Percentiles rank a stretch among this genome's conserved stretches.
phyloP scores from a whole-genome alignment of 208 protist species.

The Leishmania turanica region DNA sequence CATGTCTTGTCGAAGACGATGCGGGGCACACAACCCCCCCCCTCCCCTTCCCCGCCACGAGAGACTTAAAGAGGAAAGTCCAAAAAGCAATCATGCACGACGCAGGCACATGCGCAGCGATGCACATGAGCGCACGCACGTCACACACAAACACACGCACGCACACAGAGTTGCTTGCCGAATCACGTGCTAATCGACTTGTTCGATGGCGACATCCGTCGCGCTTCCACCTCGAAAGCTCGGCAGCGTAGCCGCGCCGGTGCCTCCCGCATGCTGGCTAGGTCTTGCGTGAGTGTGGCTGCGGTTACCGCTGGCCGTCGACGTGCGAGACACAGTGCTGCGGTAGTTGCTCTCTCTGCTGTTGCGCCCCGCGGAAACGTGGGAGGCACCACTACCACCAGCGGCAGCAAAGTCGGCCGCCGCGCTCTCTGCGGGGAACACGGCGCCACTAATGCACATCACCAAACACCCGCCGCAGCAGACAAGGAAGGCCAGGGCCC shows the following conservation, averaged over 20 bases:
- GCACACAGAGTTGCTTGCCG: not conserved
- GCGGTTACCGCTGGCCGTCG: not conserved
- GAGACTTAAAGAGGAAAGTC: not conserved
- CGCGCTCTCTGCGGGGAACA: not conserved
- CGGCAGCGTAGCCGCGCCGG: not conserved
- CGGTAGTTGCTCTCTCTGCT: conserved; percentile 16
- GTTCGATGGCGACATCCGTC: conserved; percentile 12
- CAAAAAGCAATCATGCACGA: not conserved
- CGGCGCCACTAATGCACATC: conserved; percentile 14
- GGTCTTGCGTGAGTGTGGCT: not conserved
- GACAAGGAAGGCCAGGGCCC: conserved; percentile 22
- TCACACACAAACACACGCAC: not conserved
- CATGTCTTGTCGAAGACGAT: not conserved
- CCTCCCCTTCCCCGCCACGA: too few relatives aligned
- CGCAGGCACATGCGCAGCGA: not conserved
- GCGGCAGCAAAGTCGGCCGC: not conserved
- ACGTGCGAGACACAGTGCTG: conserved; percentile 15
- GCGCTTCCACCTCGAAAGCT: not conserved
- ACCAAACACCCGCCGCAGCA: conserved; percentile 29
- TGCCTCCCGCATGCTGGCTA: not conserved
- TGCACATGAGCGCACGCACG: not conserved
- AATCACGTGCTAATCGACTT: conserved; percentile 1
- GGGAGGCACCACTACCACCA: not conserved
- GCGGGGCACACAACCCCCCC: not conserved
- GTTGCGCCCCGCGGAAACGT: not conserved